A percentile compares a stretch with the other conserved stretches of the same genome.
phyloP scores from a whole-genome alignment of 805 yeast species.

The Suhomyces tanzawaensis region DNA sequence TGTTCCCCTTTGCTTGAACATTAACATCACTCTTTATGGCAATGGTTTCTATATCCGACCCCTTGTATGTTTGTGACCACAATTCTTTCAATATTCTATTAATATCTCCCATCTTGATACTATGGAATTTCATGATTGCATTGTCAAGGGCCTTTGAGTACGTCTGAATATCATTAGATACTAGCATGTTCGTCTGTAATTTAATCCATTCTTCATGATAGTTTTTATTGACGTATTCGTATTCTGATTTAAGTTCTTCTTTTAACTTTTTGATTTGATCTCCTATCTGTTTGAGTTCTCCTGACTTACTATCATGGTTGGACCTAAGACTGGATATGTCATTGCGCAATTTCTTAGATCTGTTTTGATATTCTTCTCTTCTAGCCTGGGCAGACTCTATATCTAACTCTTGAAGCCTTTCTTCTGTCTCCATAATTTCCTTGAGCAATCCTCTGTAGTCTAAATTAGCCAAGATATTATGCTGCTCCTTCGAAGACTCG shows the following conservation, averaged over 20 bases:
- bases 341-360: conserved; percentile 50
- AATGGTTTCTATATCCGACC: conserved; percentile 92
- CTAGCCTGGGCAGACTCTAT: conserved; percentile 57
- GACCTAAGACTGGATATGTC: conserved; percentile 57
- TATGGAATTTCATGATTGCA: conserved; percentile 91
- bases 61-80: conserved; percentile 93
- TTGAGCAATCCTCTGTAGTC: conserved; percentile 48
- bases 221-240: conserved; percentile 57
- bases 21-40: conserved; percentile 79
- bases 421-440: conserved; percentile 37
- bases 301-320: conserved; percentile 69
- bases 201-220: conserved; percentile 73
- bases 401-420: conserved; percentile 46
- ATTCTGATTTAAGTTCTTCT: conserved; percentile 68
- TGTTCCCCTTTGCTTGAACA: conserved; percentile 45
- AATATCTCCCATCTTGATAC: conserved; percentile 88
- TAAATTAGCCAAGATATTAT: conserved; percentile 62
- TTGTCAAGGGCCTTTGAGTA: conserved; percentile 84
- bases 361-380: conserved; percentile 58
- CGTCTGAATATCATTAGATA: conserved; percentile 76
- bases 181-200: conserved; percentile 70
- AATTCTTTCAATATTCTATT: conserved; percentile 83
- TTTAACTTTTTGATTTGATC: conserved; percentile 60
- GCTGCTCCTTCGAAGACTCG: conserved; percentile 41
- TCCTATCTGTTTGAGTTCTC: conserved; percentile 81